Percentiles rank a stretch among this genome's conserved stretches.
Conservation (phyloP, 2,329 filamentous ascomycete species). For the Ophiostoma tasmaniense region DNA sequence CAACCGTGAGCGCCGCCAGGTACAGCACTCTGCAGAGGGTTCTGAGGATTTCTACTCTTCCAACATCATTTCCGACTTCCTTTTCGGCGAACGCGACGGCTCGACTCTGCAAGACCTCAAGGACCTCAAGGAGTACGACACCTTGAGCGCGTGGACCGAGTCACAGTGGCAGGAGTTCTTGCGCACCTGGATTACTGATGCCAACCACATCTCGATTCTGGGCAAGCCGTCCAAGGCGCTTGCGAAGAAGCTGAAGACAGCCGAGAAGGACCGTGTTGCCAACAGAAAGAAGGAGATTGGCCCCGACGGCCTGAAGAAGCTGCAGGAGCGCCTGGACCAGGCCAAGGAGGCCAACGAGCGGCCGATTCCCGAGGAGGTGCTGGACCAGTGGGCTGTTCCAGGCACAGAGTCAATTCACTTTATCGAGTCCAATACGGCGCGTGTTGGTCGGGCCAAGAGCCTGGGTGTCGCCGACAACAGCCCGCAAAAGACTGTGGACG, state of each 20-base stretch:
- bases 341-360: slow-evolving; percentile 85
- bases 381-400: slow-evolving; percentile 75
- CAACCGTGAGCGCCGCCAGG: slow-evolving; percentile 67
- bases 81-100: slow-evolving; percentile 81
- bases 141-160: slow-evolving; percentile 71
- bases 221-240: slow-evolving; percentile 77
- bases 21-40: slow-evolving; percentile 75
- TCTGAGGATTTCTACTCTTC: slow-evolving; percentile 73
- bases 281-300: slow-evolving; percentile 73
- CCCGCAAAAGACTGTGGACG: slow-evolving; percentile 69
- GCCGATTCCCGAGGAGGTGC: slow-evolving; percentile 71
- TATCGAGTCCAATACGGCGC: slow-evolving; percentile 76
- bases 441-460: slow-evolving; percentile 67
- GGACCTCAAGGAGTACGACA: slow-evolving; percentile 52
- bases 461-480: slow-evolving; percentile 59
- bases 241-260: slow-evolving; percentile 69
- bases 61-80: slow-evolving; percentile 82
- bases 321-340: slow-evolving; percentile 66
- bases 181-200: slow-evolving; percentile 75
- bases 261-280: slow-evolving; percentile 70
- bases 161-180: slow-evolving; percentile 75
- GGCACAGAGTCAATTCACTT: slow-evolving; percentile 89
- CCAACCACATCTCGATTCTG: slow-evolving; percentile 77
- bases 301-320: slow-evolving; percentile 65
- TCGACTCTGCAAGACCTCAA: slow-evolving; percentile 58